Conservation (phyloP, 2,329 filamentous ascomycete species). For the Chrysosporium keratinophilum region DNA sequence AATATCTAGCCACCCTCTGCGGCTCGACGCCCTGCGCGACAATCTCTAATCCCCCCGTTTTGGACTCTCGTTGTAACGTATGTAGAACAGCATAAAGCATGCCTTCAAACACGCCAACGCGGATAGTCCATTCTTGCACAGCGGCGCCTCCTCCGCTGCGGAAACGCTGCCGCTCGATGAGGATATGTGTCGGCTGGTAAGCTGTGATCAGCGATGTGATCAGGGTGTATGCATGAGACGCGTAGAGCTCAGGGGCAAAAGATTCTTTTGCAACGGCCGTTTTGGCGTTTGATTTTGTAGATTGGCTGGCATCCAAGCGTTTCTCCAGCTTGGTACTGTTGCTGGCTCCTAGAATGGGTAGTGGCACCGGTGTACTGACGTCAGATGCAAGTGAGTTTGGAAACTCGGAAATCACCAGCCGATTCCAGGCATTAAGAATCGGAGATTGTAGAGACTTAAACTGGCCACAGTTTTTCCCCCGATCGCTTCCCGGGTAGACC, state of each 20-base stretch:
- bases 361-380: background rate
- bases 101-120: slow-evolving; percentile 70
- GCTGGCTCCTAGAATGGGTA: background rate
- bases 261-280: slow-evolving; percentile 28
- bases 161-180: slow-evolving; percentile 58
- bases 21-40: slow-evolving; percentile 45
- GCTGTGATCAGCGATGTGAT: slow-evolving; percentile 40
- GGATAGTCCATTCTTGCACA: slow-evolving; percentile 71
- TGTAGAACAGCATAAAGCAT: slow-evolving; percentile 65
- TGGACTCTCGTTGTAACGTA: slow-evolving; percentile 41
- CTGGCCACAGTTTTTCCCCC: background rate
- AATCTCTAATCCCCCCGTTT: slow-evolving; percentile 27
- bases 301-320: background rate
- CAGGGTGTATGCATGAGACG: slow-evolving; percentile 47
- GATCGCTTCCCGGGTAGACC: slow-evolving; percentile 21
- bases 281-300: background rate
- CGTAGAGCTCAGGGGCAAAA: slow-evolving; percentile 46
- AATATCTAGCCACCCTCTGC: slow-evolving; percentile 46
- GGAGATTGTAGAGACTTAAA: slow-evolving; percentile 8
- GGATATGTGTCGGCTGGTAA: slow-evolving; percentile 54
- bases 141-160: slow-evolving; percentile 54
- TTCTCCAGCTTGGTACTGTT: background rate
- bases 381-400: background rate
- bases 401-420: slow-evolving; percentile 28
- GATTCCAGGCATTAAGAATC: slow-evolving; percentile 35